Evolutionary conservation across 1,284 basidiomycete species (phyloP), one percentile per base, ranked within the genome.

Genomic region (Austroboletus olivaceoglutinosus): DNA sequence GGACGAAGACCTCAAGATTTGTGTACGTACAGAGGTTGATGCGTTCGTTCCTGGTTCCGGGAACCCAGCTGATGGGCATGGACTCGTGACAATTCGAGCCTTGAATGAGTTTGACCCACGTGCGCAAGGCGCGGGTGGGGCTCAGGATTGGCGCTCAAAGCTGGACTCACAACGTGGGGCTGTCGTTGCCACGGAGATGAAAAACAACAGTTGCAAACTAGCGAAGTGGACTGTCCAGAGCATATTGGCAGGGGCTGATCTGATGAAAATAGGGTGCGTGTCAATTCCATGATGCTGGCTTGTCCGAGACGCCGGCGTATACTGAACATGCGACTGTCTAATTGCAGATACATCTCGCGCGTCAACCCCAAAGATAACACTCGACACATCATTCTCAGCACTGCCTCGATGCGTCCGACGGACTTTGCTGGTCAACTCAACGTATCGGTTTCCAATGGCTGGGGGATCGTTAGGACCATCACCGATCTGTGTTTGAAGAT

Each of bases 131-230:
- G 86, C 91, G 2, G 93, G 93, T 44, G 91, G 92, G 48, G 94
- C 96, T 16, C 91, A 93, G 21, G 97, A 99, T 72, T 99, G 97
- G 97, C 85, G 95, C 44, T 82, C 89, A 44, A 97, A 97, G 73
- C 78, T 99, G 46, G 97, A 99, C 73, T 86, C 90, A 9, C 95
- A 98, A 73, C 86, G 95, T 53, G 97, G 97, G 64, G 97, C 97
- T 4, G 96, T 99, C 40, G 93, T 99, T 51, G 94, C 97, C 42
- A 97, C 93, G 38, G 97, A 99, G 78, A 98, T 99, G 97, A 99
- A 99, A 80, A 99, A 99, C 76, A 99, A 99, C 76, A 93, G 89
- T 65, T 95, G 89, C 77, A 99, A 99, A 74, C 82, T 99, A 45
- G 95, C 96, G 18, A 91, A 96, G 67, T 99, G 96, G 91, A 89